These are phyloP conservation scores for Hymenoscyphus salicellus DNA, from an alignment of 2,329 filamentous ascomycete species.

Conservation along the genomic window DNA sequence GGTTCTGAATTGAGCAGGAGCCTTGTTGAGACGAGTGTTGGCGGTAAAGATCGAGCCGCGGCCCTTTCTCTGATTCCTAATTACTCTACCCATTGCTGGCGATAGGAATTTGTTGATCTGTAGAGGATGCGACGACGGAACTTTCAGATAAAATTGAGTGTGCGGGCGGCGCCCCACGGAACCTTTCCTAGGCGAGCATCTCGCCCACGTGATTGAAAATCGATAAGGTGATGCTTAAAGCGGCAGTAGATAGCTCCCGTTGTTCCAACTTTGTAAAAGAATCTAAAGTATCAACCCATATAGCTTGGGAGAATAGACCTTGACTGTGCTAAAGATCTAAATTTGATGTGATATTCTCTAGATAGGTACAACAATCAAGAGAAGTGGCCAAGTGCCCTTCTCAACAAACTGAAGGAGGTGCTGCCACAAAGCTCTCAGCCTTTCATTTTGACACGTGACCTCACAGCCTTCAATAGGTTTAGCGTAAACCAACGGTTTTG, in stretches of 20 bases:
- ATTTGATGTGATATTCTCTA: too few species aligned
- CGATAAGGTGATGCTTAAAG: too few species aligned
- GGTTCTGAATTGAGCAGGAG: constrained; percentile 89
- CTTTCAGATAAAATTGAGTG: neutral
- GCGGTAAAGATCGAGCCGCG: constrained; percentile 75
- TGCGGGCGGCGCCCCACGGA: neutral
- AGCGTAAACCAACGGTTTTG: neutral
- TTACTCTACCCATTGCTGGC: constrained; percentile 50
- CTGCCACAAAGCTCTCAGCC: too few species aligned
- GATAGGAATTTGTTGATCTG: constrained; percentile 2
- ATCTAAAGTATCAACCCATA: too few species aligned
- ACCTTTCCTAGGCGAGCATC: neutral
- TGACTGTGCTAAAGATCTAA: too few species aligned
- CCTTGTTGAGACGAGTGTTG: constrained; percentile 91
- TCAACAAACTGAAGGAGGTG: neutral
- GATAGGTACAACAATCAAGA: too few species aligned
- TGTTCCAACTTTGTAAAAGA: too few species aligned
- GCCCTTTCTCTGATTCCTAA: constrained; percentile 75
- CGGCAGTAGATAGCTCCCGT: too few species aligned
- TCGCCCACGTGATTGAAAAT: too few species aligned
- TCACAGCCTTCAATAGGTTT: neutral
- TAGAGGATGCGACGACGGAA: neutral
- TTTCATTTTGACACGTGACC: neutral
- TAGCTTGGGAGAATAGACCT: too few species aligned
- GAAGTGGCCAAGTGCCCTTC: too few species aligned